Conservation (phyloP, 179 eudicot species). For the Amaranthus tricolor region DNA sequence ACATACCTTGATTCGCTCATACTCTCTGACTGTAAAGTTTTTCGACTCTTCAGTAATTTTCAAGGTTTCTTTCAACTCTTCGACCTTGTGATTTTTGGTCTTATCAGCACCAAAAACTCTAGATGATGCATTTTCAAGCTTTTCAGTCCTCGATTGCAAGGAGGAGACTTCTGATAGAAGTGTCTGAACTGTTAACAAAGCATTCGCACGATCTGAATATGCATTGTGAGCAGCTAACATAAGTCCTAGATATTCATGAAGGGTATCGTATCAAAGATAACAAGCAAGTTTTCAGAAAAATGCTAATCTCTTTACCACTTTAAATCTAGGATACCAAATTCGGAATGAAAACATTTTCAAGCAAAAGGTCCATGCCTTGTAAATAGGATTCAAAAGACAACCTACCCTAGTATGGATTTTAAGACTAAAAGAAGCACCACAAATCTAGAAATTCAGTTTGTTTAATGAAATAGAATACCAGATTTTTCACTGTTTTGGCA, state of each 20-base stretch:
- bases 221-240: slow-evolving; percentile 79
- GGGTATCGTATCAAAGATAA: slow-evolving; percentile 56
- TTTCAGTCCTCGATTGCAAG: slow-evolving; percentile 58
- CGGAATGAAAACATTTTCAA: neutral
- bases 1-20: slow-evolving; percentile 87
- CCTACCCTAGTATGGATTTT: neutral
- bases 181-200: slow-evolving; percentile 90
- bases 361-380: neutral
- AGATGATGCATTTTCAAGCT: slow-evolving; percentile 65
- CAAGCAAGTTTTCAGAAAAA: slow-evolving; percentile 11
- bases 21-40: slow-evolving; percentile 70
- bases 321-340: neutral
- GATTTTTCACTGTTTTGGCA: slow-evolving; percentile 73
- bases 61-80: slow-evolving; percentile 73
- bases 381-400: neutral
- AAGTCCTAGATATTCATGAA: slow-evolving; percentile 81
- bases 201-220: slow-evolving; percentile 89
- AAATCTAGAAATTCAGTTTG: neutral
- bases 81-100: slow-evolving; percentile 57
- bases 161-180: slow-evolving; percentile 80
- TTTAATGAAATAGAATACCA: slow-evolving; percentile 45
- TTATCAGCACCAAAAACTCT: slow-evolving; percentile 74
- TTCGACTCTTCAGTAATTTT: slow-evolving; percentile 87
- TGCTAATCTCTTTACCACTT: neutral
- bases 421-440: neutral